phyloP scores from a whole-genome alignment of 352 stramenopile species.

The Globisporangium cederbergense region DNA sequence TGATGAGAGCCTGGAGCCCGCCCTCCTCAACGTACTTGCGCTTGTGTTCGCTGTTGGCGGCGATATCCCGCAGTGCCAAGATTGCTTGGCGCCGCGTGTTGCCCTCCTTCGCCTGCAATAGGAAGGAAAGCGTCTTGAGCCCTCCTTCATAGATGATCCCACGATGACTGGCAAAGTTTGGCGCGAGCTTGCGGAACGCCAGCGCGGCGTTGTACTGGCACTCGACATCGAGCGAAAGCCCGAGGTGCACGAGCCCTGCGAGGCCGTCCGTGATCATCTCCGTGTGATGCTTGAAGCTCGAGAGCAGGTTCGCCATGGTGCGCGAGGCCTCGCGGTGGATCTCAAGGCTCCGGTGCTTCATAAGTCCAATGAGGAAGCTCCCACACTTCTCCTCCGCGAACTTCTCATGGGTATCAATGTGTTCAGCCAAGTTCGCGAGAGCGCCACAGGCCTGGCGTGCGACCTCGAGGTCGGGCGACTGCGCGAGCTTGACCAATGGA shows the following conservation, averaged over 20 bases:
- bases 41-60: conserved; percentile 87
- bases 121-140: conserved; percentile 89
- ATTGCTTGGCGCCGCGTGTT: conserved; percentile 92
- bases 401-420: conserved; percentile 90
- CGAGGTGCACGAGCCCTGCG: conserved; percentile 89
- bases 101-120: conserved; percentile 88
- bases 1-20: conserved; percentile 83
- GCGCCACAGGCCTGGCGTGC: conserved; percentile 89
- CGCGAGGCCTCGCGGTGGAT: conserved; percentile 93
- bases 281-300: conserved; percentile 88
- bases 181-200: conserved; percentile 92
- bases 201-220: conserved; percentile 94
- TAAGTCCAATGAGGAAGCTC: conserved; percentile 66
- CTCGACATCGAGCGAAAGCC: conserved; percentile 85
- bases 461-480: conserved; percentile 91
- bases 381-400: conserved; percentile 79
- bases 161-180: conserved; percentile 88
- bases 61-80: conserved; percentile 87
- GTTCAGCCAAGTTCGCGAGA: conserved; percentile 93
- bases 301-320: conserved; percentile 93
- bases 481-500: conserved; percentile 80
- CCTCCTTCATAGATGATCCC: conserved; percentile 86
- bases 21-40: conserved; percentile 86
- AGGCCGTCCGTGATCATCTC: conserved; percentile 91
- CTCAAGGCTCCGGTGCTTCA: conserved; percentile 85